A percentile compares a stretch with the other conserved stretches of the same genome.
phyloP scores from a whole-genome alignment of 2,329 filamentous ascomycete species.

The Hymenoscyphus occultus region DNA sequence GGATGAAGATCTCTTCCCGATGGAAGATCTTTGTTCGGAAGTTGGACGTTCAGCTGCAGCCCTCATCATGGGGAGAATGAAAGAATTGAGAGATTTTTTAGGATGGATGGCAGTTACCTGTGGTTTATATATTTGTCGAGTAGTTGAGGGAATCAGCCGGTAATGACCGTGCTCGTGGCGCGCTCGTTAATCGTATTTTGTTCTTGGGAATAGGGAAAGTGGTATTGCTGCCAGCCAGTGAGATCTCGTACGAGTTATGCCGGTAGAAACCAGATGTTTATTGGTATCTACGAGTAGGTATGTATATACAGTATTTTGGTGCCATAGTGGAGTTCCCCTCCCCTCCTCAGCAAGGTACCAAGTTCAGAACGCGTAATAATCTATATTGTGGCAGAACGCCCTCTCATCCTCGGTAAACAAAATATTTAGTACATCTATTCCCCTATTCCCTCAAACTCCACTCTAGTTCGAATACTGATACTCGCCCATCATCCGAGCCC shows the following conservation, averaged over 20 bases:
- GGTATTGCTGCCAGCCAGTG: background rate
- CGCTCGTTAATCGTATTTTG: conserved; percentile 1
- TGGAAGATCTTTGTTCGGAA: background rate
- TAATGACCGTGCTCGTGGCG: background rate
- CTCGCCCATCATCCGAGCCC: too few species aligned
- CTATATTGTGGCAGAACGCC: too few species aligned
- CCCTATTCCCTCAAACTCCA: too few species aligned
- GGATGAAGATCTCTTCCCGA: background rate
- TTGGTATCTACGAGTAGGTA: background rate
- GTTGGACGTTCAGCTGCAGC: background rate
- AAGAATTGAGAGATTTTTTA: background rate
- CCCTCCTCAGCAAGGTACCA: too few species aligned
- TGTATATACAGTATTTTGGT: background rate
- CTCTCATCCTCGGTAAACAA: too few species aligned
- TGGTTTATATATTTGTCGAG: background rate
- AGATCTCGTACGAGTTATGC: background rate
- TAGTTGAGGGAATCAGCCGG: background rate
- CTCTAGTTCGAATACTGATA: too few species aligned
- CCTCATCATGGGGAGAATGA: background rate
- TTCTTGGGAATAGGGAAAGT: background rate
- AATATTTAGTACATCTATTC: too few species aligned
- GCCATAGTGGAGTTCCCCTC: background rate
- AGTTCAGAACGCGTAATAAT: too few species aligned
- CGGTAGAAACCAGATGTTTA: background rate
- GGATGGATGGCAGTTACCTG: background rate